Evolutionary conservation across 495 filamentous ascomycete species (phyloP).

Genomic region (Choiromyces venosus): DNA sequence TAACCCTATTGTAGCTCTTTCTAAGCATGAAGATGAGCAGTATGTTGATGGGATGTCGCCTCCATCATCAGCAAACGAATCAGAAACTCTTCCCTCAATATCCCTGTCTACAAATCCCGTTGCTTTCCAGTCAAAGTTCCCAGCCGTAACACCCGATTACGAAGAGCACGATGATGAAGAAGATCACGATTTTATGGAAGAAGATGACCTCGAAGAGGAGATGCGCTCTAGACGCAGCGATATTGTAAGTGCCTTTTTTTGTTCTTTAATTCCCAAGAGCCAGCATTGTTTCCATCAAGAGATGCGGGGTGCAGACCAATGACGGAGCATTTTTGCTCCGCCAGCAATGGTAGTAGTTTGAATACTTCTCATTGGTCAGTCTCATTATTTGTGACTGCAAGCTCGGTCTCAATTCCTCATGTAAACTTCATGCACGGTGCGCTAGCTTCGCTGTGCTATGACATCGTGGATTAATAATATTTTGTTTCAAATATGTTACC

Average conservation of each 20-base stretch:
- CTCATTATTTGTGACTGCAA: neutral
- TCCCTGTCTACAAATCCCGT: conserved; percentile 31
- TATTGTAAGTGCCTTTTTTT: conserved; percentile 8
- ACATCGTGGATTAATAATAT: neutral
- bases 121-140: conserved; percentile 34
- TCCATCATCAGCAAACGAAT: conserved; percentile 41
- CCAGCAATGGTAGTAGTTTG: neutral
- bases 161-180: conserved; percentile 26
- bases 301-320: neutral
- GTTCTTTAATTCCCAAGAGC: neutral
- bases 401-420: neutral
- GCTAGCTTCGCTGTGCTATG: neutral
- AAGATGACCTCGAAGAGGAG: conserved; percentile 34
- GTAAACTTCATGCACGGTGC: neutral
- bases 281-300: neutral
- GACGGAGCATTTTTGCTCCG: neutral
- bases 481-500: neutral
- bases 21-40: conserved; percentile 39
- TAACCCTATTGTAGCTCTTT: conserved; percentile 16
- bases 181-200: conserved; percentile 37
- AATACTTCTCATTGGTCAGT: neutral
- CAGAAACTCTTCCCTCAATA: conserved; percentile 36
- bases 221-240: conserved; percentile 23
- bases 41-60: conserved; percentile 38
- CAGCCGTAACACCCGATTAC: conserved; percentile 29